phyloP scores from a whole-genome alignment of 2,329 filamentous ascomycete species.

The Penicillium sp. region DNA sequence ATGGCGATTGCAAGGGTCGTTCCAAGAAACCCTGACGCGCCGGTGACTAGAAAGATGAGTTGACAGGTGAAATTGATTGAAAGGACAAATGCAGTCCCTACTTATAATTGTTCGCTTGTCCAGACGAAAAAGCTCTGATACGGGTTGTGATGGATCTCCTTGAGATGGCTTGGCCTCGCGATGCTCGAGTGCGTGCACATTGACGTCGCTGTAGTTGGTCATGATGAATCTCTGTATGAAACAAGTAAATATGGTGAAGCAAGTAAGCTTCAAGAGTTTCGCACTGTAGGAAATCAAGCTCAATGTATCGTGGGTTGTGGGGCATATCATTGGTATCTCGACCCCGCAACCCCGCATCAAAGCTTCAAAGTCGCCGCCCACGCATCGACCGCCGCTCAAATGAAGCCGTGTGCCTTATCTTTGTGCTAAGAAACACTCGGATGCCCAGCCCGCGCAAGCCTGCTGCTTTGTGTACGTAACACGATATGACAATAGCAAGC shows the following conservation, averaged over 20 bases:
- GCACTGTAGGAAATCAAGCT: neutral
- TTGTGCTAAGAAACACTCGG: too few relatives aligned
- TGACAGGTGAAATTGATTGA: neutral
- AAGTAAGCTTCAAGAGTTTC: neutral
- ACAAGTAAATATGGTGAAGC: neutral
- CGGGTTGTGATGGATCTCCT: neutral
- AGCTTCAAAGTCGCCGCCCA: too few relatives aligned
- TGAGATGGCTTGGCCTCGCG: neutral
- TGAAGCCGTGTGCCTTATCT: too few relatives aligned
- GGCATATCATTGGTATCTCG: neutral
- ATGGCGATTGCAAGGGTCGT: constrained; percentile 17
- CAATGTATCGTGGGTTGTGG: neutral
- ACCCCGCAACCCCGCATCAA: neutral
- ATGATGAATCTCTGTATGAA: neutral
- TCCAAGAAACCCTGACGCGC: constrained; percentile 20
- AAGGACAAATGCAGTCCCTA: neutral
- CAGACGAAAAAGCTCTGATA: neutral
- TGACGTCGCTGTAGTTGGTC: neutral
- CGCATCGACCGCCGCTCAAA: too few relatives aligned
- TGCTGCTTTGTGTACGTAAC: too few relatives aligned
- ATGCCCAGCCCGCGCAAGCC: too few relatives aligned
- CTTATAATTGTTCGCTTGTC: neutral
- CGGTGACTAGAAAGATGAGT: constrained; percentile 17
- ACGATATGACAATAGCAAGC: too few relatives aligned
- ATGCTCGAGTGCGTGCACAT: neutral